Base-by-base conservation (phyloP, 495 filamentous ascomycete species). In the Penicillium diatomitis region DNA sequence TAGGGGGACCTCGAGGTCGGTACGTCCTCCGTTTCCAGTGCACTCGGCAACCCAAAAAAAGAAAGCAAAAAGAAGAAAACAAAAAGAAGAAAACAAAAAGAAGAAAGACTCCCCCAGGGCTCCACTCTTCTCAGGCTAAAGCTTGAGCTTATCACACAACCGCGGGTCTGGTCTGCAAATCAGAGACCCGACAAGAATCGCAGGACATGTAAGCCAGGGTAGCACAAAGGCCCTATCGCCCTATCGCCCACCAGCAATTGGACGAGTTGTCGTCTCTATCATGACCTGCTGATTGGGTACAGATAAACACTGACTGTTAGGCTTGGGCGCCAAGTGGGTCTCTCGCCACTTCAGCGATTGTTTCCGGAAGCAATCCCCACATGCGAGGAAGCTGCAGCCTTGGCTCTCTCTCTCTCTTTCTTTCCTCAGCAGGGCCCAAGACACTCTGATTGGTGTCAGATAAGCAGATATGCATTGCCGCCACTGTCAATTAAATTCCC, bases 231-330 rank as follows among this genome's bases (percentile, higher is more conserved):
- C 6, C 6, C 6, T 9, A 8, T 9, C 30, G 31, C 29, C 31
- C 39, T 44, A 52, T 52, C 47, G 33, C 31, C 34, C 32, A 37
- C 45, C 32, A 37, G 41, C 50, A 53, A 53, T 53, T 50, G 48
- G 48, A 45, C 48, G 27, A 50, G 8, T 20, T 32, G 44, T 30
- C 28, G 37, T 10, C 9, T 5, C 32, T 27, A 44, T 49, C 40
- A 51, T 41, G 38, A 31, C 2, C 4, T 38, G 32, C 32, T 53
- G 38, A 54, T 57, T 53, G 47, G 50, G 6, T 38, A 37, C 49
- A 57, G 44, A 52, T 48, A 53, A 49, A 53, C 37, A 35, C 39
- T 45, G 36, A 41, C 44, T 44, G 53, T 37, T 32, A 36, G 41
- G 6, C 46, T 36, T 31, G 40, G 41, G 6, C 46, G 31, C 46